Evolutionary conservation across 129 eudicot genomes (phyloP).

Genomic region (Flaveria sonorensis): DNA sequence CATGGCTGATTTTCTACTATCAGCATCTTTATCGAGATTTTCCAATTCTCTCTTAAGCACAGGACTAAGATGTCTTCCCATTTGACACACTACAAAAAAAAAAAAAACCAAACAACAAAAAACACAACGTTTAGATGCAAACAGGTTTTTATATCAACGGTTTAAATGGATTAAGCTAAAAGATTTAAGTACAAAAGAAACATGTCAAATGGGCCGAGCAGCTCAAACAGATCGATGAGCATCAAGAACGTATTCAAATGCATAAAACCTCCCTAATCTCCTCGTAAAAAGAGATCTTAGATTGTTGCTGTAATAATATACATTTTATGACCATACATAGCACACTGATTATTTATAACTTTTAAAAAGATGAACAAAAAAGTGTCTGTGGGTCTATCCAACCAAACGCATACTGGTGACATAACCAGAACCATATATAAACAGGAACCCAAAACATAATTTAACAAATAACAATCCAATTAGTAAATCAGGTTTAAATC

Average conservation of each 20-base stretch:
- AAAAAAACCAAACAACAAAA: conserved; percentile 5
- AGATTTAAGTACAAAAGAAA: neutral
- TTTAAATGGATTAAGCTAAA: neutral
- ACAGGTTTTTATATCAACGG: too few relatives aligned
- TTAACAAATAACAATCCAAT: neutral
- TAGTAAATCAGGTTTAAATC: neutral
- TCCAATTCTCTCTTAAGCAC: conserved; percentile 57
- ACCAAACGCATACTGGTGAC: neutral
- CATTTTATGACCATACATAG: neutral
- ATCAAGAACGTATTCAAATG: conserved; percentile 1
- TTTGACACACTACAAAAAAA: conserved; percentile 24
- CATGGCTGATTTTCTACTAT: conserved; percentile 84
- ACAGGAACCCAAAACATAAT: too few relatives aligned
- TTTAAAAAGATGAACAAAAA: neutral
- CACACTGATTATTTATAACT: neutral
- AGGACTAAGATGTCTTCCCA: conserved; percentile 76
- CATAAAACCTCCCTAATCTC: neutral
- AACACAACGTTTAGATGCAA: too few relatives aligned
- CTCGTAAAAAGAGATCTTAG: neutral
- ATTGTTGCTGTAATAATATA: neutral
- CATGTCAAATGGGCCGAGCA: neutral
- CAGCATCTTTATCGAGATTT: conserved; percentile 82
- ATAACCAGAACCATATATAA: too few relatives aligned
- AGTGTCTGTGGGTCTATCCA: neutral
- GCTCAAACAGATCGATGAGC: neutral